Conservation (phyloP, 2,329 filamentous ascomycete genomes). For the Colletotrichum lupini region DNA sequence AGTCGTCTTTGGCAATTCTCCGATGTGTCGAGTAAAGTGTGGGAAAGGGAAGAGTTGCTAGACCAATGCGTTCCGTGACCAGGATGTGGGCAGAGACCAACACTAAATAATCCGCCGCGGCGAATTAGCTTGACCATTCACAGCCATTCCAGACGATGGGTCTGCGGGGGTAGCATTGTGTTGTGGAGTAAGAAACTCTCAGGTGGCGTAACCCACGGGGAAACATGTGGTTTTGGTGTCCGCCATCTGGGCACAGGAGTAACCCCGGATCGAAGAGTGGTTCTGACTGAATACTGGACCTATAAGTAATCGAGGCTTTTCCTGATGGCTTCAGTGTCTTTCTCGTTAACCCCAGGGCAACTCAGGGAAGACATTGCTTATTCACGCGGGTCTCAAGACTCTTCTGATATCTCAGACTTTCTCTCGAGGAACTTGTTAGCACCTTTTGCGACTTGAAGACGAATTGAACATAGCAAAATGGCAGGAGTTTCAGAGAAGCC, state of each 20-base stretch:
- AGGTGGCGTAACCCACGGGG: not conserved
- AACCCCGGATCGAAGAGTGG: not conserved
- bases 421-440: not conserved
- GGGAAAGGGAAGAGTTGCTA: not conserved
- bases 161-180: not conserved
- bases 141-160: not conserved
- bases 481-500: not conserved
- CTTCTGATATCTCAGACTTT: too few relatives aligned
- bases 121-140: not conserved
- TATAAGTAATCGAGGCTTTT: not conserved
- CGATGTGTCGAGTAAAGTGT: constrained; percentile 3
- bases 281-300: not conserved
- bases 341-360: not conserved
- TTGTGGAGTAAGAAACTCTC: not conserved
- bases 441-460: not conserved
- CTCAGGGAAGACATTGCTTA: not conserved
- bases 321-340: not conserved
- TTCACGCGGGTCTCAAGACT: not conserved
- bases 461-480: not conserved
- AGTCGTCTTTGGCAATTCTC: not conserved
- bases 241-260: not conserved
- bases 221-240: constrained; percentile 9
- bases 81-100: not conserved
- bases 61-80: too few relatives aligned
- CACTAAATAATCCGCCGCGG: constrained; percentile 4